A percentile compares a stretch with the other conserved stretches of the same genome.
These are phyloP conservation scores for Meripilus lineatus DNA, from an alignment of 1,284 basidiomycete species.

Conservation along the genomic window DNA sequence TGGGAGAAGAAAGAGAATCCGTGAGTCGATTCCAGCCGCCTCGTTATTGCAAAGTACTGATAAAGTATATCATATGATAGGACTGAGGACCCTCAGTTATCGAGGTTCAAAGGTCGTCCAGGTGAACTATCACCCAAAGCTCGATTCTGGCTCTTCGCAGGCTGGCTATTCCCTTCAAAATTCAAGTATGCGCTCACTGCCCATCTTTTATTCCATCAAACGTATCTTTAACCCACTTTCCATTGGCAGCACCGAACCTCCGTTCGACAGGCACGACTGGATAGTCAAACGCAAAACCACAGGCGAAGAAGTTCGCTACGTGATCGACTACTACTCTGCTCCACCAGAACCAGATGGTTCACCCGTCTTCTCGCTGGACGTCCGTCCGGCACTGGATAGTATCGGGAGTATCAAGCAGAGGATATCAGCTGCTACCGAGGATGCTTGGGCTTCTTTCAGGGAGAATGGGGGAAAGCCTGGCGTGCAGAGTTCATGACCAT, in stretches of 20 bases:
- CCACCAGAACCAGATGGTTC: slow-evolving; percentile 82
- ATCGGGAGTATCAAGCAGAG: slow-evolving; percentile 70
- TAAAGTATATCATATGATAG: slow-evolving; percentile 12
- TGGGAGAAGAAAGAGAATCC: slow-evolving; percentile 82
- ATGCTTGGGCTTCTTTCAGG: slow-evolving; percentile 47
- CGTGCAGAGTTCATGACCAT: background rate
- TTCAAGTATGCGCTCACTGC: slow-evolving; percentile 67
- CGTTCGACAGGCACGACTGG: slow-evolving; percentile 99
- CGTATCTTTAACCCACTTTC: slow-evolving; percentile 6
- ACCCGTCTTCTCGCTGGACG: slow-evolving; percentile 89
- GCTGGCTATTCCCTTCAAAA: slow-evolving; percentile 80
- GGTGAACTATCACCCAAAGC: slow-evolving; percentile 90
- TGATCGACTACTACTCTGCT: slow-evolving; percentile 96
- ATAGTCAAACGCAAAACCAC: slow-evolving; percentile 74
- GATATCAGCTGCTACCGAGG: slow-evolving; percentile 66
- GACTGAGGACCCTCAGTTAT: slow-evolving; percentile 60
- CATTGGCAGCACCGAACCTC: slow-evolving; percentile 70
- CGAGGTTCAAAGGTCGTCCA: slow-evolving; percentile 87
- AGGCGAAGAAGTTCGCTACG: slow-evolving; percentile 82
- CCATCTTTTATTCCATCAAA: background rate
- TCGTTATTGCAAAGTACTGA: background rate
- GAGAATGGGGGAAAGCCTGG: slow-evolving; percentile 4
- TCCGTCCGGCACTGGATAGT: slow-evolving; percentile 84
- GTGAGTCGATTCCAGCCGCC: slow-evolving; percentile 26
- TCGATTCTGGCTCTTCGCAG: slow-evolving; percentile 78